Evolutionary conservation across 352 stramenopile species (phyloP).

Genomic region (Phytopythium delawarense): DNA sequence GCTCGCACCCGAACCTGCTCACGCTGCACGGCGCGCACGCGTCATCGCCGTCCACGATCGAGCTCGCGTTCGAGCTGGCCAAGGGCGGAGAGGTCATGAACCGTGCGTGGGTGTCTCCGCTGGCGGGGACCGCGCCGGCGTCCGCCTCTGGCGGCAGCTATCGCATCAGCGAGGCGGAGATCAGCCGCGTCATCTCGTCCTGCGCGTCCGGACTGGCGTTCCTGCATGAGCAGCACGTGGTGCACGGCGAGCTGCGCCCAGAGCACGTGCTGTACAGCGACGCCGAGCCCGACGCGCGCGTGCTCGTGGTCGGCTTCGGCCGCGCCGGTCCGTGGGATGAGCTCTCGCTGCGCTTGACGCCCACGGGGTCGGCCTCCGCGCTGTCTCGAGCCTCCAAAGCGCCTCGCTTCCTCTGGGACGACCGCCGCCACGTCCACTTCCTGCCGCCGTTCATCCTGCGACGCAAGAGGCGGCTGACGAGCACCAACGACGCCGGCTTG

Average conservation of each 20-base stretch:
- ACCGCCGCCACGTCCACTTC: slow-evolving; percentile 55
- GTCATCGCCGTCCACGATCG: slow-evolving; percentile 30
- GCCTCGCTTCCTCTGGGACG: slow-evolving; percentile 45
- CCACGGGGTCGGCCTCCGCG: neutral
- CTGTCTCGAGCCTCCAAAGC: neutral
- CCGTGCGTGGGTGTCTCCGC: slow-evolving; percentile 19
- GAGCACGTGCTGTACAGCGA: slow-evolving; percentile 78
- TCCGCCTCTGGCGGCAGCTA: slow-evolving; percentile 11
- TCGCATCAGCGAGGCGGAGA: slow-evolving; percentile 44
- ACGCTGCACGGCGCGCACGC: slow-evolving; percentile 60
- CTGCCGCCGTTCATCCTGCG: slow-evolving; percentile 55
- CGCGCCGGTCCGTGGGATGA: slow-evolving; percentile 43
- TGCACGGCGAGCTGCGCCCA: slow-evolving; percentile 67
- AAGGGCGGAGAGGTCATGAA: slow-evolving; percentile 56
- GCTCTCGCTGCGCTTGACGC: slow-evolving; percentile 21
- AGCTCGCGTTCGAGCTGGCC: slow-evolving; percentile 77
- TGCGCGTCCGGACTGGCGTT: slow-evolving; percentile 46
- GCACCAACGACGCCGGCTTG: neutral
- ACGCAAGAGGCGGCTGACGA: slow-evolving; percentile 8
- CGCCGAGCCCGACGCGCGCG: slow-evolving; percentile 50
- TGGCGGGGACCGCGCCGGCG: neutral
- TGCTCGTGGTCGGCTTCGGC: slow-evolving; percentile 64
- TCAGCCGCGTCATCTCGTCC: slow-evolving; percentile 44
- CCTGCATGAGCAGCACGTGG: slow-evolving; percentile 41
- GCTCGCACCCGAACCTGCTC: slow-evolving; percentile 59